phyloP scores from a whole-genome alignment of 179 eudicot genomes.

The Actinidia arguta region DNA sequence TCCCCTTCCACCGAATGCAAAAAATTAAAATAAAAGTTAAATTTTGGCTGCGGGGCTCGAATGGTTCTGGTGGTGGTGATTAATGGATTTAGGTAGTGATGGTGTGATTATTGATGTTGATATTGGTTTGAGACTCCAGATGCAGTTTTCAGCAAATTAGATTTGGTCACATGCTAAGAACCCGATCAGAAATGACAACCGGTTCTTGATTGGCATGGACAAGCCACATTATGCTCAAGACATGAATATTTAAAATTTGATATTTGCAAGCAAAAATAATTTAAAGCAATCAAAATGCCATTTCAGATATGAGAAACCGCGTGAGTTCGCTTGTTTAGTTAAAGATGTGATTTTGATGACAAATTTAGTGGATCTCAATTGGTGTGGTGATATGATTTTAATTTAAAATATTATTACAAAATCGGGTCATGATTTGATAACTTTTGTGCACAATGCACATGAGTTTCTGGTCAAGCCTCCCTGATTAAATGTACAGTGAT shows the following conservation, averaged over 20 bases:
- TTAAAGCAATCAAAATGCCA: not conserved
- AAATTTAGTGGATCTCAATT: no score
- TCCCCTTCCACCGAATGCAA: not conserved
- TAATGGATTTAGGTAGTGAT: not conserved
- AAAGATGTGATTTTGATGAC: no score
- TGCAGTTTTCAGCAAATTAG: not conserved
- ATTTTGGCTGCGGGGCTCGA: not conserved
- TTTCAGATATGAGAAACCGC: not conserved
- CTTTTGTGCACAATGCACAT: not conserved
- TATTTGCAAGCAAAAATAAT: not conserved
- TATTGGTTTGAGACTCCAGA: not conserved
- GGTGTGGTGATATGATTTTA: no score
- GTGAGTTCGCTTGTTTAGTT: not conserved
- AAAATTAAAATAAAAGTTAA: not conserved
- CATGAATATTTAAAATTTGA: not conserved
- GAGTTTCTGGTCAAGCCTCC: no score
- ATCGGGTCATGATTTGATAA: no score
- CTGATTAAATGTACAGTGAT: no score
- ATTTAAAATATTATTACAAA: no score
- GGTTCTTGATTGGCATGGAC: not conserved
- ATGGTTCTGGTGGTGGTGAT: not conserved
- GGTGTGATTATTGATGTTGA: not conserved
- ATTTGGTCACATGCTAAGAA: not conserved
- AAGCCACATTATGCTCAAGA: conserved; percentile 1
- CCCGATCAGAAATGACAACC: not conserved